Base-by-base conservation (phyloP, 2,329 filamentous ascomycete genomes). In the Talaromyces piceae region DNA sequence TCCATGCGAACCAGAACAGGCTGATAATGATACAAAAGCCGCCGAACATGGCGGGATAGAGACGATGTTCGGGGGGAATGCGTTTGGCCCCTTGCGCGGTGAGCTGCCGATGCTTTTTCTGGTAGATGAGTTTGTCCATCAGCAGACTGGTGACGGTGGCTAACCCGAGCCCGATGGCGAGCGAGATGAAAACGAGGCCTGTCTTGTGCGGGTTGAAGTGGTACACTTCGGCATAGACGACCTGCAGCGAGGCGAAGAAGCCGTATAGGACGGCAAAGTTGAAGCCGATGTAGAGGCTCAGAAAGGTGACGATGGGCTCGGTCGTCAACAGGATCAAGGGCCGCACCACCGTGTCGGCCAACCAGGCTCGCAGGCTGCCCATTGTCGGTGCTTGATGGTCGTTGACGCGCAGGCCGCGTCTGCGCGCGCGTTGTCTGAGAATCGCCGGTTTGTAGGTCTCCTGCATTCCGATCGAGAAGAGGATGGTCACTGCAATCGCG, bases 171-270 rank as follows among this genome's bases (percentile, higher is more conserved):
- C 87, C 87, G 5, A 75, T 57, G 46, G 88, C 80, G 81, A 94
- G 87, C 53, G 87, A 88, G 59, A 94, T 84, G 69, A 88, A 93
- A 8, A 86, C 81, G 11, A 94, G 76, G 1, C 88, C 88, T 2
- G 81, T 78, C 27, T 86, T 66, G 50, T 88, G 87, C 2, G 74
- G 59, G 30, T 70, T 79, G 73, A 90, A 86, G 45, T 22, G n/a
- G 30, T 43, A 54, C 30, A 45, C 45, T 12, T 49, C 7, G n/a
- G 26, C 2, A 71, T 91, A 94, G 51, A 93, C 86, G 33, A 91
- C 79, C 1, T 86, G 83, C 62, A 93, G 93, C 1, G 88, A 86
- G 0, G 87, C 90, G 50, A 95, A 75, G 73, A 91, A 91, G 39
- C 91, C 81, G 63, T 93, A 94, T 2, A 94, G 78, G 1, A 91